These are phyloP conservation scores for Rosa persica DNA, from an alignment of 306 rosid genomes.

Conservation along the genomic window DNA sequence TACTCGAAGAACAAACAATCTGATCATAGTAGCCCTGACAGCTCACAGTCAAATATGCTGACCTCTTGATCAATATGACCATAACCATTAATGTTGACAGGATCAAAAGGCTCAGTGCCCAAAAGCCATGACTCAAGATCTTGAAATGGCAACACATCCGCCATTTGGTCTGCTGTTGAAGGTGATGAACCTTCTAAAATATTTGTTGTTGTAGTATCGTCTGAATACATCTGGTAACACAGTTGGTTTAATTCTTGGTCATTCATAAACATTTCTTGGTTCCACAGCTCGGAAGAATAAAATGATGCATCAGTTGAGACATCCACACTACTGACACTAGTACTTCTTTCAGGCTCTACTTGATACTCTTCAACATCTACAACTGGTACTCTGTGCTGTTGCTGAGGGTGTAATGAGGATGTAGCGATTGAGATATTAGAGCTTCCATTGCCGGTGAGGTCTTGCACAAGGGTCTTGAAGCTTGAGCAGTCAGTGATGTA, in stretches of 20 bases:
- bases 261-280: conserved; percentile 2
- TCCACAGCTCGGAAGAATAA: neutral
- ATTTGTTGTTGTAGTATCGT: conserved; percentile 11
- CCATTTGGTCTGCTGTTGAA: neutral
- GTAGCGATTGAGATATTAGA: neutral
- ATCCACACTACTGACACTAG: neutral
- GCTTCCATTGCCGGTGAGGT: conserved; percentile 39
- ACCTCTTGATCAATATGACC: conserved; percentile 26
- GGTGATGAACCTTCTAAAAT: conserved; percentile 3
- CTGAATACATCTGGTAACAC: conserved; percentile 14
- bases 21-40: conserved; percentile 28
- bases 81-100: neutral
- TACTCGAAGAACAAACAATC: neutral
- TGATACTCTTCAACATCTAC: conserved; percentile 16
- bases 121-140: conserved; percentile 35
- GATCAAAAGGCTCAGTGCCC: conserved; percentile 21
- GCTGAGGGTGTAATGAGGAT: neutral
- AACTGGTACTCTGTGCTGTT: conserved; percentile 6
- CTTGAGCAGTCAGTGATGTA: conserved; percentile 42
- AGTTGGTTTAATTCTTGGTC: conserved; percentile 16
- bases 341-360: conserved; percentile 2
- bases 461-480: conserved; percentile 49
- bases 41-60: conserved; percentile 39
- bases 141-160: conserved; percentile 21
- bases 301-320: conserved; percentile 14